A percentile compares a stretch with the other conserved stretches of the same genome.
These are phyloP conservation scores for Paraconiothyrium sp. DNA, from an alignment of 2,329 filamentous ascomycete species.

Conservation along the genomic window DNA sequence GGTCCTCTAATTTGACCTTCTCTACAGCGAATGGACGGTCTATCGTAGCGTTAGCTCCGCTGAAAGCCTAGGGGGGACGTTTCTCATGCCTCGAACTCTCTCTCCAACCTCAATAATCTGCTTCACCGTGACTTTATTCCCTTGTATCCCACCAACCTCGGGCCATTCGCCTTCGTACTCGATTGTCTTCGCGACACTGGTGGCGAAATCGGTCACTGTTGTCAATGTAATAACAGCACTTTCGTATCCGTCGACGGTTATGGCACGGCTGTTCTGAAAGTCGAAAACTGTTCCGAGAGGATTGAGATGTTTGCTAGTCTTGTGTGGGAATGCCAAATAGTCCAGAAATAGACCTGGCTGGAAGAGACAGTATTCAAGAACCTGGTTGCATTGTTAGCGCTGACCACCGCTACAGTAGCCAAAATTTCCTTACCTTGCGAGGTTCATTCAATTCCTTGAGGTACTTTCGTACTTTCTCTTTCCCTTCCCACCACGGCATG, in stretches of 20 bases:
- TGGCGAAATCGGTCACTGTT: slow-evolving; percentile 23
- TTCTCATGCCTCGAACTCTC: slow-evolving; percentile 20
- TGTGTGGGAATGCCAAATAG: slow-evolving; percentile 54
- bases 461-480: slow-evolving; percentile 58
- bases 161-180: slow-evolving; percentile 26
- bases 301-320: slow-evolving; percentile 8
- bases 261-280: slow-evolving; percentile 17
- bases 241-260: slow-evolving; percentile 41
- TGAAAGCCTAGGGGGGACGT: not conserved
- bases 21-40: slow-evolving; percentile 51
- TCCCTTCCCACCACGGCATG: slow-evolving; percentile 61
- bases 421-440: slow-evolving; percentile 45
- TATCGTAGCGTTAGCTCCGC: not conserved
- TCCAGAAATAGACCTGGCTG: slow-evolving; percentile 62
- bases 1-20: slow-evolving; percentile 55
- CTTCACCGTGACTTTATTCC: slow-evolving; percentile 17
- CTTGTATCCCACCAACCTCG: slow-evolving; percentile 22
- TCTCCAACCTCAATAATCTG: slow-evolving; percentile 21
- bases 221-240: slow-evolving; percentile 30
- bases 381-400: slow-evolving; percentile 39
- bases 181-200: slow-evolving; percentile 18
- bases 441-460: slow-evolving; percentile 60
- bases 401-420: too few species aligned
- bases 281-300: slow-evolving; percentile 5
- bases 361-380: slow-evolving; percentile 64